A percentile compares a stretch with the other conserved stretches of the same genome.
phyloP scores from a whole-genome alignment of 1,284 basidiomycete species.

The Microbotryum saponariae region DNA sequence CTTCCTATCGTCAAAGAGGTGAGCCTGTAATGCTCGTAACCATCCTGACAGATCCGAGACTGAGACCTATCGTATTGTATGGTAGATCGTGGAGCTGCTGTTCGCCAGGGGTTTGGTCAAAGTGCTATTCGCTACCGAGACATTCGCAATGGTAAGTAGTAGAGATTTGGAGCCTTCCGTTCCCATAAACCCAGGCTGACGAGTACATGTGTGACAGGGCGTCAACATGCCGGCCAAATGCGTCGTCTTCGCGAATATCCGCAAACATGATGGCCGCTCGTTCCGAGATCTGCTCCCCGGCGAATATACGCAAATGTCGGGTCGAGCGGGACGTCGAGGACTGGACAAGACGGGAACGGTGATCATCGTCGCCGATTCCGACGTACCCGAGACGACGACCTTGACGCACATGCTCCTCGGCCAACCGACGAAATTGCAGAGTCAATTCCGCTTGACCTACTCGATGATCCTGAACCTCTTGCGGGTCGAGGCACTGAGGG shows the following conservation, averaged over 20 bases:
- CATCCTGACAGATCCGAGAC: neutral
- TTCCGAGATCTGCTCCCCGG: constrained; percentile 63
- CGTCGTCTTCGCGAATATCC: constrained; percentile 90
- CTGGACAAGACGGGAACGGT: constrained; percentile 94
- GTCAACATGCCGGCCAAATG: constrained; percentile 99
- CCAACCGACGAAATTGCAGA: constrained; percentile 80
- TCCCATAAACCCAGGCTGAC: neutral
- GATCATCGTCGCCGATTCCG: constrained; percentile 73
- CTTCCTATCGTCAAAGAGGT: constrained; percentile 97
- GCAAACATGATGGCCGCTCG: constrained; percentile 89
- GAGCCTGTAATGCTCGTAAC: constrained; percentile 19
- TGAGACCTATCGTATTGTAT: neutral
- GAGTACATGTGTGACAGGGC: constrained; percentile 51
- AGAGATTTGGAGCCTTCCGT: neutral
- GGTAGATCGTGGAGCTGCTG: constrained; percentile 84
- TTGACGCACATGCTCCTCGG: constrained; percentile 90
- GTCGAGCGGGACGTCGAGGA: constrained; percentile 90
- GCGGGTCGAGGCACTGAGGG: constrained; percentile 87
- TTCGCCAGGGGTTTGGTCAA: constrained; percentile 95
- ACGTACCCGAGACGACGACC: constrained; percentile 73
- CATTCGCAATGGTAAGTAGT: constrained; percentile 84
- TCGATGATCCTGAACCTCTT: constrained; percentile 99
- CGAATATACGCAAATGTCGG: constrained; percentile 87
- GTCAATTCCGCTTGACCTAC: constrained; percentile 96
- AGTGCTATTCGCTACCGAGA: constrained; percentile 95